Conservation (phyloP, 2,329 filamentous ascomycete genomes). For the Aspergillus udagawae region DNA sequence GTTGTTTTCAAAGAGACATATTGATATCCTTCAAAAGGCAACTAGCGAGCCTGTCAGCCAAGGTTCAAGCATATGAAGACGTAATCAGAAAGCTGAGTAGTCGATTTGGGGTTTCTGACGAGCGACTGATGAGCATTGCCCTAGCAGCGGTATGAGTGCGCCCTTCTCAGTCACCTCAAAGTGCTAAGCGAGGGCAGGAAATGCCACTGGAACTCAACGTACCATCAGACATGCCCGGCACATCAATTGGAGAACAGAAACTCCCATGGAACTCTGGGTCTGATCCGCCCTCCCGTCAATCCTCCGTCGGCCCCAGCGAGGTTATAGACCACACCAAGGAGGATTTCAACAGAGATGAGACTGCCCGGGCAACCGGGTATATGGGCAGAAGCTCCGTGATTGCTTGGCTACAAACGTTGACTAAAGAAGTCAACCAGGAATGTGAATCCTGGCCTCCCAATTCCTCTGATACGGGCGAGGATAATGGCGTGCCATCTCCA, state of each 20-base stretch:
- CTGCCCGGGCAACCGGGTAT: slow-evolving; percentile 38
- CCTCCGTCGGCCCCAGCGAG: slow-evolving; percentile 32
- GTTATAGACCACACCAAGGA: slow-evolving; percentile 40
- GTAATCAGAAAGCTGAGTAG: slow-evolving; percentile 34
- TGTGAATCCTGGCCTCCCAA: slow-evolving; percentile 16
- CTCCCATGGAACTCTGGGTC: slow-evolving; percentile 15
- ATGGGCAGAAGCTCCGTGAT: slow-evolving; percentile 45
- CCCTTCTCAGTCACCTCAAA: not conserved
- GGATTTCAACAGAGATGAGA: slow-evolving; percentile 40
- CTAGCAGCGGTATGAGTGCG: slow-evolving; percentile 26
- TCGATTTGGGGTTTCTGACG: slow-evolving; percentile 34
- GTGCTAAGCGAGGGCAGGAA: slow-evolving; percentile 22
- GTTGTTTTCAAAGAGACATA: too few relatives aligned
- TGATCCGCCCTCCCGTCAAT: slow-evolving; percentile 19
- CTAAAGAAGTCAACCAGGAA: slow-evolving; percentile 28
- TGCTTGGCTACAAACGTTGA: slow-evolving; percentile 41
- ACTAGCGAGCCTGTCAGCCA: slow-evolving; percentile 39
- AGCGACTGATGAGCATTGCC: slow-evolving; percentile 32
- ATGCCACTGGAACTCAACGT: slow-evolving; percentile 18
- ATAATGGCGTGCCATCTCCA: slow-evolving; percentile 25
- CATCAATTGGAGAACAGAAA: slow-evolving; percentile 15
- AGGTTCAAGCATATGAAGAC: slow-evolving; percentile 39
- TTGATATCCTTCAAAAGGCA: slow-evolving; percentile 25
- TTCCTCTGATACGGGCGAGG: slow-evolving; percentile 13
- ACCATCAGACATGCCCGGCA: slow-evolving; percentile 15